Percentiles rank a stretch among this genome's conserved stretches.
phyloP scores from a whole-genome alignment of 257 asterid species.

The Solanum piurae region DNA sequence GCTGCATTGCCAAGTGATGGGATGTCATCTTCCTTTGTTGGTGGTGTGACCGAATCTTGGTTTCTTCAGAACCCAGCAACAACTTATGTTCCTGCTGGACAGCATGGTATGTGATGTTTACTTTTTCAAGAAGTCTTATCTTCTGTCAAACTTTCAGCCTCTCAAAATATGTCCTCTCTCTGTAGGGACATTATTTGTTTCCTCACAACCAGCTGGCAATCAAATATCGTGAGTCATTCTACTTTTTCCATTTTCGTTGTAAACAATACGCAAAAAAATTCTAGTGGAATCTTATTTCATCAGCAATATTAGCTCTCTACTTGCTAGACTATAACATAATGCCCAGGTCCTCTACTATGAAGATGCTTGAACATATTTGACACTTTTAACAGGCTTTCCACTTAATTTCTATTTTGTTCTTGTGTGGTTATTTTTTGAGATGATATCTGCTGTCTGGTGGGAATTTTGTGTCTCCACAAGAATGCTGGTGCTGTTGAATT shows the following conservation, averaged over 20 bases:
- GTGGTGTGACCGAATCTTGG: conserved; percentile 49
- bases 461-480: background rate
- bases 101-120: conserved; percentile 27
- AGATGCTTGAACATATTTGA: background rate
- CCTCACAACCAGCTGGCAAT: conserved; percentile 43
- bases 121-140: conserved; percentile 11
- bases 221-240: conserved; percentile 43
- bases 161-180: conserved; percentile 2
- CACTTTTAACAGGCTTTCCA: background rate
- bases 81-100: conserved; percentile 32
- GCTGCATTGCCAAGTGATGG: conserved; percentile 52
- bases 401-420: background rate
- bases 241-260: background rate
- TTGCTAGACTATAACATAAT: background rate
- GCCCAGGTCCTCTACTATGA: background rate
- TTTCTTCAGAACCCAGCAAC: conserved; percentile 35
- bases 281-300: background rate
- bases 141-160: background rate
- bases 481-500: background rate
- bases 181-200: conserved; percentile 46
- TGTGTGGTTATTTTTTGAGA: background rate
- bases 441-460: background rate
- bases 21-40: conserved; percentile 35
- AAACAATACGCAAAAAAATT: background rate
- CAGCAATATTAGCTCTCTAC: background rate